Evolutionary conservation across 2,329 filamentous ascomycete genomes (phyloP).

Genomic region (Claviceps fusiformis): DNA sequence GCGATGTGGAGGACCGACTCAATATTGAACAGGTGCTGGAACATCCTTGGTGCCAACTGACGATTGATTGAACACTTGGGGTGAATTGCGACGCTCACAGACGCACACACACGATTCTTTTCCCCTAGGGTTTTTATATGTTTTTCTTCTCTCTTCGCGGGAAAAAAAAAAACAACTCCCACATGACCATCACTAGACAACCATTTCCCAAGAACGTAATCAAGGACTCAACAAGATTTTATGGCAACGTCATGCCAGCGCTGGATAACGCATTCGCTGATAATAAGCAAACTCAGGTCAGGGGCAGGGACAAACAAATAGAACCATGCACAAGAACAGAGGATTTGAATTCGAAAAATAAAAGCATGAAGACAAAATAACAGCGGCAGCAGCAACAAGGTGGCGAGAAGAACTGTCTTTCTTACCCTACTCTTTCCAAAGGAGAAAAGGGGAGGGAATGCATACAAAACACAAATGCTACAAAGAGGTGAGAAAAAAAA

Average conservation of each 20-base stretch:
- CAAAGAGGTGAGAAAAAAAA: not conserved
- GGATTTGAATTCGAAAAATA: not conserved
- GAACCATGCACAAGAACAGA: not conserved
- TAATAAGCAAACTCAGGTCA: not conserved
- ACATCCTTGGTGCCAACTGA: conserved; percentile 60
- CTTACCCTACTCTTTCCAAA: too few species aligned
- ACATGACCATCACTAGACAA: not conserved
- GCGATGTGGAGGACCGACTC: conserved; percentile 69
- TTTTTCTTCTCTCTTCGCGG: not conserved
- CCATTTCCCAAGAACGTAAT: not conserved
- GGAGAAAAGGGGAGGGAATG: not conserved
- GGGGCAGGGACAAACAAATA: not conserved
- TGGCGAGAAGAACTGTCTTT: not conserved
- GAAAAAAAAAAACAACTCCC: not conserved
- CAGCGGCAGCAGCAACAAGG: not conserved
- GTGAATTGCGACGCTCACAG: not conserved
- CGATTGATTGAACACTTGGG: not conserved
- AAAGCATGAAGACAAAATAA: not conserved
- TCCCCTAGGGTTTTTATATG: too few species aligned
- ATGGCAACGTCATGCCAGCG: not conserved
- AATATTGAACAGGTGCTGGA: conserved; percentile 80
- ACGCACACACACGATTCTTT: not conserved
- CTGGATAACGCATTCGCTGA: not conserved
- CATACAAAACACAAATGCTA: not conserved
- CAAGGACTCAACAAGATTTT: not conserved